Evolutionary conservation across 1,284 basidiomycete species (phyloP), one percentile per base, ranked within the genome.

Genomic region (Ustilago tritici): DNA sequence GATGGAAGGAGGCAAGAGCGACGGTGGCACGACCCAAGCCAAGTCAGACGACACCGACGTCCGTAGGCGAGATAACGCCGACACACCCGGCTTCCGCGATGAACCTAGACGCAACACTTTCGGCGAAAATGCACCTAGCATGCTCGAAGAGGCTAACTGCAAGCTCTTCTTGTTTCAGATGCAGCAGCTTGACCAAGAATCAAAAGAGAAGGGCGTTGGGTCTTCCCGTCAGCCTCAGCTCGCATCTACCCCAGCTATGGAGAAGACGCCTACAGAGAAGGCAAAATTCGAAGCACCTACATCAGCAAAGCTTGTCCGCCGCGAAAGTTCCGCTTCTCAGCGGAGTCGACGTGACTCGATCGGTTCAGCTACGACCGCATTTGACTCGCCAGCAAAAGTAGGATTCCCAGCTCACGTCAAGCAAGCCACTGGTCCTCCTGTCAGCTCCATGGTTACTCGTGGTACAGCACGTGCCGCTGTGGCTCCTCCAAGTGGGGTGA

Each of bases 401-500:
- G 73, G 71, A 9, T 71, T 76, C 49, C 61, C 57, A 14, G 8
- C 54, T 1, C 36, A 52, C 10, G 11, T 74, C 9, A 35, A 28
- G 36, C 49, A 41, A 12, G 40, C 50, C n/a, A 19, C 56, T 1
- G 57, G 60, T 17, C 31, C 38, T 12, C n/a, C 59, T 46, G 64
- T 56, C 12, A 60, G 49, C 34, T 40, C 35, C 40, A 61, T 56
- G 43, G 54, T 47, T 1, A 34, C 19, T 19, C 65, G 70, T 5
- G 56, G 60, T n/a, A 72, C 70, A 3, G 68, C 67, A 4, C 41
- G 58, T 5, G 65, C 52, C 4, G 40, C 59, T 11, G 77, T 76
- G 2, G 77, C 79, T 2, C 77, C 77, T n/a, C 79, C 79, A 0
- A 79, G 73, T 52, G 79, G 77, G n/a, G 79, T 79, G 3, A 56